These are phyloP conservation scores for Suillus hirtellus DNA, from an alignment of 768 basidiomycete genomes.

Conservation along the genomic window DNA sequence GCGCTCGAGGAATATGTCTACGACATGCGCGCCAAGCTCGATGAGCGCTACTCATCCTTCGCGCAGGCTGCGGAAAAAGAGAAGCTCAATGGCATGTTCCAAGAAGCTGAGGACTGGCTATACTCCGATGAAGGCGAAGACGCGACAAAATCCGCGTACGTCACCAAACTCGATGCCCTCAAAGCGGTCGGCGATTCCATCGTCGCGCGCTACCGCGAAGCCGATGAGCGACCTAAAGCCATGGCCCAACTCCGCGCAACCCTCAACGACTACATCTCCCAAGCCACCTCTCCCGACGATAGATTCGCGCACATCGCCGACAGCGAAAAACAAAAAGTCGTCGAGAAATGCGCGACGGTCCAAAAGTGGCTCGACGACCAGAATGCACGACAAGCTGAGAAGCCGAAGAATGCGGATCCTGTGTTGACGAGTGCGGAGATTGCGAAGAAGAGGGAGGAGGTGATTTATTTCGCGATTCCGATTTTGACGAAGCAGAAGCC, in stretches of 20 bases:
- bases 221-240: conserved; percentile 75
- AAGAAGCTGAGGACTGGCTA: conserved; percentile 92
- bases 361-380: conserved; percentile 98
- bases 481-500: conserved; percentile 94
- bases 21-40: conserved; percentile 90
- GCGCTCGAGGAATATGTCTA: conserved; percentile 99
- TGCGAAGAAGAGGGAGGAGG: conserved; percentile 88
- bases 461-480: conserved; percentile 85
- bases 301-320: conserved; percentile 87
- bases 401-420: conserved; percentile 86
- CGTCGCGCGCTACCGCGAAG: conserved; percentile 77
- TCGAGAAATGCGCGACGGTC: conserved; percentile 87
- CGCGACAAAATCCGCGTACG: conserved; percentile 93
- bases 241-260: conserved; percentile 82
- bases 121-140: conserved; percentile 97
- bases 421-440: conserved; percentile 82
- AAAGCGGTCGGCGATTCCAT: conserved; percentile 88
- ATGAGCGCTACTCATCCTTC: conserved; percentile 79
- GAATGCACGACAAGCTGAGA: conserved; percentile 82
- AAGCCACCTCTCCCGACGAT: conserved; percentile 84
- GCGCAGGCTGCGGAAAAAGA: conserved; percentile 77
- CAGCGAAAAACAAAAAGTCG: conserved; percentile 80
- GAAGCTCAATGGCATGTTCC: conserved; percentile 66
- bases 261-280: conserved; percentile 80
- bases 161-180: conserved; percentile 76